Evolutionary conservation across 2,329 filamentous ascomycete species (phyloP), one percentile per base, ranked within the genome.

Genomic region (Pseudogymnoascus sp.): DNA sequence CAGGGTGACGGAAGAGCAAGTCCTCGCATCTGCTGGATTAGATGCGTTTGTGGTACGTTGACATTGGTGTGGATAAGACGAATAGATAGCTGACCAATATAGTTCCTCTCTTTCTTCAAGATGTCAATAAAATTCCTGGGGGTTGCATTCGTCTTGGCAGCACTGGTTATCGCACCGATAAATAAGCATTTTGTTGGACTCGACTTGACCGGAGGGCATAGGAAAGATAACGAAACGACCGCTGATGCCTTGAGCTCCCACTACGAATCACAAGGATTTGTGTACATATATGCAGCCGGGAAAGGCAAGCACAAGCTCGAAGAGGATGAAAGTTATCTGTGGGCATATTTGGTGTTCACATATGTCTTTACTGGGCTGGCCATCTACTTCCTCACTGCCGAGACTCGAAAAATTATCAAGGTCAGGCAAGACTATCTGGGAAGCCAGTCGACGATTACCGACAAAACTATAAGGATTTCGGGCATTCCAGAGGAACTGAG

Each of bases 71-170:
- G 12, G 43, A 10, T 8, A 22, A 4, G 19, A 8, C 22, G 7
- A 16, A 33, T 24, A 19, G 16, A n/a, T 24, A 46, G 16, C 67
- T 72, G 38, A 72, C 33, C 1, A 11, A 33, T 64, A 62, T 70
- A 85, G 84, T 97, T 99, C 73, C 81, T 99, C 12, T 85, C 89
- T 14, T 99, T 99, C 77, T 98, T 97, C 81, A 96, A 93, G 74
- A 95, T 98, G 86, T 89, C 93, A 11, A 90, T 92, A 68, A 90
- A 89, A 66, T 89, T 97, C 69, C 87, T 98, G 60, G 78, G 84
- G 14, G 78, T 89, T 61, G 89, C 96, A 70, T 84, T 95, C 63
- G 85, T 96, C 75, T 91, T 98, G 71, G 89, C 93, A 28, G 80
- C 89, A 37, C 81, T 84, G 14, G 84, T 99, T 3, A 88, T 99